Evolutionary conservation across 2,329 filamentous ascomycete genomes (phyloP).

Genomic region (Septoria petroselini): DNA sequence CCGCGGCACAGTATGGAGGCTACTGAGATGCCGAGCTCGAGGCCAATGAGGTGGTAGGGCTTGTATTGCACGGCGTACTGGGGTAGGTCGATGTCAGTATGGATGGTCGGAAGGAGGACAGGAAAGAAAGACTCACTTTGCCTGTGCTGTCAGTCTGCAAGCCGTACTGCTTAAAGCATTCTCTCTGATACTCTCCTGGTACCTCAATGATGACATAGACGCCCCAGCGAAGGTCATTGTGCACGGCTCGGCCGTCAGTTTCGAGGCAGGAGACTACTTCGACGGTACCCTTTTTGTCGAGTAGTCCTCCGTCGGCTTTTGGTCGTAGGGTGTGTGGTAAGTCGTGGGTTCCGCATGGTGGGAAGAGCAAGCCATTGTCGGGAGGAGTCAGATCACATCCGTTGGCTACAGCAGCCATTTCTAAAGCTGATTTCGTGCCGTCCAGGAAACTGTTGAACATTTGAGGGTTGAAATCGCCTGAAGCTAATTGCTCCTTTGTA

Average conservation of each 20-base stretch:
- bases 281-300: conserved; percentile 45
- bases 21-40: conserved; percentile 47
- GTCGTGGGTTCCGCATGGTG: conserved; percentile 46
- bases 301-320: conserved; percentile 42
- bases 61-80: conserved; percentile 48
- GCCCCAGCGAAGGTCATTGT: conserved; percentile 45
- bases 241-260: conserved; percentile 43
- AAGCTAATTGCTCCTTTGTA: conserved; percentile 45
- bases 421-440: conserved; percentile 49
- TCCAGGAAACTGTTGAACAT: conserved; percentile 53
- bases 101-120: neutral
- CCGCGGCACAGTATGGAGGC: conserved; percentile 48
- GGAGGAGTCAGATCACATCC: conserved; percentile 46
- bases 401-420: conserved; percentile 51
- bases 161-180: conserved; percentile 48
- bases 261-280: conserved; percentile 49
- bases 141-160: conserved; percentile 45
- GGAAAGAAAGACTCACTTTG: conserved; percentile 16
- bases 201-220: conserved; percentile 49
- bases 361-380: conserved; percentile 44
- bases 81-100: neutral
- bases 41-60: conserved; percentile 49
- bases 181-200: conserved; percentile 43
- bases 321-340: conserved; percentile 45
- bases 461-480: conserved; percentile 47